phyloP scores from a whole-genome alignment of 2,329 filamentous ascomycete genomes.

The Phoma sp. region DNA sequence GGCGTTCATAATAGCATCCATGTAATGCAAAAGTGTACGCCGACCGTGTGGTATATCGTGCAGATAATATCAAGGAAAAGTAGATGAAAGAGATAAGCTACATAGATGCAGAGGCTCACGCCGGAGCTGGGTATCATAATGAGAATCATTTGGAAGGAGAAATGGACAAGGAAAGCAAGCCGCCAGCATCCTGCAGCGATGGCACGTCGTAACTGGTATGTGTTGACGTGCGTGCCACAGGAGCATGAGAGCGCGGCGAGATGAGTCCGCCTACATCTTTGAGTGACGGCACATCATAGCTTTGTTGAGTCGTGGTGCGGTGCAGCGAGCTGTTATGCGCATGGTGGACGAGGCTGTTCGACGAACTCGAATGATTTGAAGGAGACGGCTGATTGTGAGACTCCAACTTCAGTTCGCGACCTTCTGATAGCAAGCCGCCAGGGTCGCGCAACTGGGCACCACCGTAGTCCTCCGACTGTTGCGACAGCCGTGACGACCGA shows the following conservation, averaged over 20 bases:
- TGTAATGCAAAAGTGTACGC: conserved; percentile 25
- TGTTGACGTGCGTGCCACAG: conserved; percentile 30
- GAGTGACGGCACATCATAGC: conserved; percentile 33
- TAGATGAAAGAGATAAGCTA: conserved; percentile 24
- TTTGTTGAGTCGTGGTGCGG: conserved; percentile 31
- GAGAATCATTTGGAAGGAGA: conserved; percentile 21
- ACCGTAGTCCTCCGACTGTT: conserved; percentile 41
- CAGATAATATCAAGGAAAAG: conserved; percentile 3
- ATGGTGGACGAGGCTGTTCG: conserved; percentile 16
- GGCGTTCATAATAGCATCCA: conserved; percentile 13
- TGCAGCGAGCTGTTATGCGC: conserved; percentile 18
- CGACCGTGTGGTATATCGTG: conserved; percentile 32
- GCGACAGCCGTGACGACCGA: conserved; percentile 41
- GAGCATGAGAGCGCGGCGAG: conserved; percentile 15
- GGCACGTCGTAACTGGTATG: conserved; percentile 32
- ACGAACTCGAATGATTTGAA: conserved; percentile 24
- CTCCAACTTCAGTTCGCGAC: conserved; percentile 27
- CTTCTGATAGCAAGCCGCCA: conserved; percentile 33
- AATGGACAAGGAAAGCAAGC: conserved; percentile 33
- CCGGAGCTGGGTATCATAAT: conserved; percentile 43
- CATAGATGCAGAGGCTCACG: conserved; percentile 28
- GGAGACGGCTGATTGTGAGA: conserved; percentile 18
- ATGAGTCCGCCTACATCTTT: conserved; percentile 41
- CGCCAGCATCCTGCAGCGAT: conserved; percentile 41
- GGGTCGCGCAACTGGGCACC: conserved; percentile 35